Percentiles rank a stretch among this genome's conserved stretches.
Evolutionary conservation across 2,329 filamentous ascomycete genomes (phyloP).

Genomic region (Apiospora sp.): DNA sequence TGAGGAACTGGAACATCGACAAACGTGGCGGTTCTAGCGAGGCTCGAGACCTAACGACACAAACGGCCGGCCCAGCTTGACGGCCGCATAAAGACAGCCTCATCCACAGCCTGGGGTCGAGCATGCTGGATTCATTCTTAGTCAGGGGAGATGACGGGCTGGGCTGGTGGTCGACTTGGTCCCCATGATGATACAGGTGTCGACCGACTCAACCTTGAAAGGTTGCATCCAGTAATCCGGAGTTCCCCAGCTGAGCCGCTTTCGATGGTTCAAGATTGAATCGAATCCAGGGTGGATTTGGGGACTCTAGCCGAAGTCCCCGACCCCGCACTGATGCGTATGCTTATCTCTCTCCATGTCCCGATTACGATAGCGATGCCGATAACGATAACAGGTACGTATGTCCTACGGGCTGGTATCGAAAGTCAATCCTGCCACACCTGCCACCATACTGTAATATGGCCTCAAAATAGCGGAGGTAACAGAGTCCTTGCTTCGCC

Average conservation of each 20-base stretch:
- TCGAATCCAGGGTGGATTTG: not conserved
- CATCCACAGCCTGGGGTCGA: not conserved
- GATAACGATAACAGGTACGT: not conserved
- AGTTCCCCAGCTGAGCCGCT: slow-evolving; percentile 19
- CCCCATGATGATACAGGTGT: not conserved
- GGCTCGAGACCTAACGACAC: not conserved
- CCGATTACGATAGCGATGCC: slow-evolving; percentile 11
- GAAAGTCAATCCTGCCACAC: too few species aligned
- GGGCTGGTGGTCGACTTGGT: not conserved
- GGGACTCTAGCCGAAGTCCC: not conserved
- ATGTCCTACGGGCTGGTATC: too few species aligned
- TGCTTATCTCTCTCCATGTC: slow-evolving; percentile 2
- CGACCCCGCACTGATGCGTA: not conserved
- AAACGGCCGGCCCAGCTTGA: not conserved
- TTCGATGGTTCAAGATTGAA: not conserved
- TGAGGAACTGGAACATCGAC: not conserved
- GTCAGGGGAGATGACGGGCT: not conserved
- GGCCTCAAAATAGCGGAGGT: too few species aligned
- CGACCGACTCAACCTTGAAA: not conserved
- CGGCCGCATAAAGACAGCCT: not conserved
- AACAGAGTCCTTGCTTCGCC: not conserved
- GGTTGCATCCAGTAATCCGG: slow-evolving; percentile 9
- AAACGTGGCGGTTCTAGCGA: not conserved
- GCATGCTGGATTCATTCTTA: not conserved
- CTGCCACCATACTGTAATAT: too few species aligned